Conservation (phyloP, 2,329 filamentous ascomycete species). For the Parascedosporium putredinis region DNA sequence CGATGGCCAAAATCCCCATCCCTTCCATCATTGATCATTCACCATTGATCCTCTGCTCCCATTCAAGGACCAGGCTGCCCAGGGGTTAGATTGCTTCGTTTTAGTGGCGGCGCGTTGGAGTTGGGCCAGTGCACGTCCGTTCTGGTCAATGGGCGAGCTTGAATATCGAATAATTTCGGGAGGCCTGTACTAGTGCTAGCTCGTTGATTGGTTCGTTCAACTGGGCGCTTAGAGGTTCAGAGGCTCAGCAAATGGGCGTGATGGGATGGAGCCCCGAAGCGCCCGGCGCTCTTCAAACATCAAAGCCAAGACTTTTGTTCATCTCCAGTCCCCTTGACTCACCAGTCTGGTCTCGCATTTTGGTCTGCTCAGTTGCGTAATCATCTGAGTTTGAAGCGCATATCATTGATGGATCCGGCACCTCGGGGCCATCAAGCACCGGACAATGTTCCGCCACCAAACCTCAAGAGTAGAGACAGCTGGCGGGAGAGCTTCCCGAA, state of each 20-base stretch:
- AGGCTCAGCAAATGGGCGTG: constrained; percentile 5
- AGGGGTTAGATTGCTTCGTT: background rate
- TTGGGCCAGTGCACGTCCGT: background rate
- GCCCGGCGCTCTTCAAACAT: background rate
- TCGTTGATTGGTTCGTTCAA: constrained; percentile 5
- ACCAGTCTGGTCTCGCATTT: no score
- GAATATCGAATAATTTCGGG: background rate
- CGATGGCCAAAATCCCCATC: no score
- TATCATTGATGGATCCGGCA: no score
- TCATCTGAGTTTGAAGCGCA: no score
- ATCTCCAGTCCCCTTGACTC: no score
- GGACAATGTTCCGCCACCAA: no score
- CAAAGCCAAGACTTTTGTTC: constrained; percentile 7
- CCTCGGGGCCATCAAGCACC: no score
- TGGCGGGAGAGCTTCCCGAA: no score
- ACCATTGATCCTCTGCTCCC: no score
- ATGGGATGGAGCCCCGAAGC: background rate
- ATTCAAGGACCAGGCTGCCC: background rate
- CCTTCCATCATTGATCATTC: background rate
- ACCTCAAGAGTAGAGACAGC: no score
- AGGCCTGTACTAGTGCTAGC: background rate
- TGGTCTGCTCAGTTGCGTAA: no score
- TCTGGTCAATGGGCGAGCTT: background rate
- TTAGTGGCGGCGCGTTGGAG: background rate
- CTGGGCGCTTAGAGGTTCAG: constrained; percentile 5